phyloP scores from a whole-genome alignment of 495 filamentous ascomycete genomes.

The Neurospora sp. region DNA sequence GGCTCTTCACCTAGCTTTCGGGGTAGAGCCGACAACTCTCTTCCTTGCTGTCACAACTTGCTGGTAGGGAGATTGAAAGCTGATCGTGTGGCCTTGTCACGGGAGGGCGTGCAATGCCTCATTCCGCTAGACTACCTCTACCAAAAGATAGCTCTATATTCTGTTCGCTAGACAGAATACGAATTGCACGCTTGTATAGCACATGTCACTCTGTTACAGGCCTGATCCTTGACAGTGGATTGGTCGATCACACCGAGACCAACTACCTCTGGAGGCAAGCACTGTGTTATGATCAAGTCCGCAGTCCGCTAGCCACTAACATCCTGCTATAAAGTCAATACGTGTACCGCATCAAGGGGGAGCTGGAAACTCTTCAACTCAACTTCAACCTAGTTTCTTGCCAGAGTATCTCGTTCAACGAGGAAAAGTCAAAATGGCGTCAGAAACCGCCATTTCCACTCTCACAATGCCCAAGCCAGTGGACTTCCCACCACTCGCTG shows the following conservation, averaged over 20 bases:
- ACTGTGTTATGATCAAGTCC: background rate
- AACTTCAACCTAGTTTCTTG: background rate
- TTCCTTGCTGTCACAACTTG: background rate
- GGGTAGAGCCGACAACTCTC: background rate
- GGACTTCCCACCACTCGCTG: background rate
- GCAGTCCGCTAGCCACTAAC: background rate
- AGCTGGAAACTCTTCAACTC: background rate
- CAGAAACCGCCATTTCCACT: background rate
- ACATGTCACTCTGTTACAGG: too few species aligned
- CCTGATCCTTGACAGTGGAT: background rate
- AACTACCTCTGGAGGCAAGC: background rate
- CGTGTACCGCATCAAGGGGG: background rate
- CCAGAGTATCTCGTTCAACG: background rate
- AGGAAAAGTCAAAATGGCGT: background rate
- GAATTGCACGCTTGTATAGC: too few species aligned
- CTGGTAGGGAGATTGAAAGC: background rate
- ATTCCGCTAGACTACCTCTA: too few species aligned
- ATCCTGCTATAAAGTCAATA: background rate
- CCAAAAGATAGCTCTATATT: too few species aligned
- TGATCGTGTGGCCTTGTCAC: background rate
- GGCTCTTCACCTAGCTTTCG: background rate
- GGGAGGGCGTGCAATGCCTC: too few species aligned
- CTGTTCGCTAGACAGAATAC: too few species aligned
- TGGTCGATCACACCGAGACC: background rate
- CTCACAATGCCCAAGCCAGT: constrained; percentile 4